Percentiles rank a stretch among this genome's conserved stretches.
Conservation (phyloP, 2,329 filamentous ascomycete genomes). For the Bretziella fagacearum region DNA sequence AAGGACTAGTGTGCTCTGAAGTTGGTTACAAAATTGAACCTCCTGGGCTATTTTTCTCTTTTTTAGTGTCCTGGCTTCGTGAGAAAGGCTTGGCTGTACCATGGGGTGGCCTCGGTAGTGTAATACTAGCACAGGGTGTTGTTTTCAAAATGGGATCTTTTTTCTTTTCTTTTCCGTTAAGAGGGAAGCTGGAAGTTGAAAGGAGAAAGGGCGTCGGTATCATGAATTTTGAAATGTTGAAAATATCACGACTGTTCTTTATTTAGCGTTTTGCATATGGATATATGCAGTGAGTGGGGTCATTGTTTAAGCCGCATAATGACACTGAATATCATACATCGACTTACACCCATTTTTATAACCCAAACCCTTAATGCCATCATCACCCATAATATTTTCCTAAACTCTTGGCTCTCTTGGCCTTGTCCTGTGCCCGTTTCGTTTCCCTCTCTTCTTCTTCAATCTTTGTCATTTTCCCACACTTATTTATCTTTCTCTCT, state of each 20-base stretch:
- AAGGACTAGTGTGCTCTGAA: neutral
- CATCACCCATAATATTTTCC: neutral
- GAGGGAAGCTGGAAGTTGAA: neutral
- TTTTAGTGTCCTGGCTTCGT: neutral
- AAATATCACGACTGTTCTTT: too few relatives aligned
- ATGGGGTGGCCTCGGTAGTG: neutral
- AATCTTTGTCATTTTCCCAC: neutral
- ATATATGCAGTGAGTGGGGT: too few relatives aligned
- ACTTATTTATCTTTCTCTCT: neutral
- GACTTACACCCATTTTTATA: neutral
- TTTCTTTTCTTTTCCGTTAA: neutral
- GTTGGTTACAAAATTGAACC: neutral
- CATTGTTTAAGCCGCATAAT: too few relatives aligned
- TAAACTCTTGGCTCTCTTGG: constrained; percentile 4
- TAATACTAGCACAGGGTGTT: too few relatives aligned
- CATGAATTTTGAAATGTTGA: too few relatives aligned
- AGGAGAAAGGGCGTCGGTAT: too few relatives aligned
- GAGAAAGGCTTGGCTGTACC: neutral
- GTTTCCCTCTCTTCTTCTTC: constrained; percentile 1
- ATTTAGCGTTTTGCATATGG: too few relatives aligned
- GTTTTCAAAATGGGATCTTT: neutral
- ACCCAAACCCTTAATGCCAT: neutral
- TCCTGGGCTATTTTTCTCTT: neutral
- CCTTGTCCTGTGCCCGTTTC: constrained; percentile 6
- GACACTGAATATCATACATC: neutral